Base-by-base conservation (phyloP, 129 eudicot genomes). In the Centrapalus pauciflorus region DNA sequence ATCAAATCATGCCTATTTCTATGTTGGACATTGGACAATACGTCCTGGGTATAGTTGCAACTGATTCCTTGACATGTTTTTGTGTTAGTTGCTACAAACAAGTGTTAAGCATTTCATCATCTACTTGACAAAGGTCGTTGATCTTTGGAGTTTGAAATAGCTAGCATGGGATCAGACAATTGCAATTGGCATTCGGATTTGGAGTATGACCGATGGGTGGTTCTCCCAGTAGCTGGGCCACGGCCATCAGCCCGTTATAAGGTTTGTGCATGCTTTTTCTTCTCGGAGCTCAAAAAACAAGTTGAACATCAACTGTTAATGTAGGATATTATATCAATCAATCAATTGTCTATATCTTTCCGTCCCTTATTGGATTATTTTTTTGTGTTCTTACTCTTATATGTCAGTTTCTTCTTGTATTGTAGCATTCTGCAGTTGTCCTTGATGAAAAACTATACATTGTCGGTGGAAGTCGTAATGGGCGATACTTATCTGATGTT, bases 401-500 rank as follows among this genome's bases (percentile, higher is more conserved):
- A 14, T 66, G 50, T 25, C 32, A 7, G 17, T 64, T 69, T 62
- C 45, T 52, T 43, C 58, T 75, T 61, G 51, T 62, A 20, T 24
- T 77, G 46, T 78, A 90, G 98, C 98, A 92, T 81, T 95, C 91
- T 55, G 91, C 98, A 10, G 56, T 77, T 5, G 78, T 88, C 30
- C 59, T 76, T 50, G 87, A 79, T 77, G 87, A 78, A 11, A 88
- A 85, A 66, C 69, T 88, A 9, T 92, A 81, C 72, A 75, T 92
- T 52, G 74, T 71, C 46, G 98, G 98, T 83, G 98, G 98, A 76
- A 92, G 89, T 71, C 96, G 98, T 50, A 84, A 92, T 77, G 98
- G 98, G 62, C 84, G 98, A 49, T 80, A 81, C 70, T 70, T 92
- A 73, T 79, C 91, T 45, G 96, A 92, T 82, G 52, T 88, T 56